Evolutionary conservation across 164 flowering plant species (phyloP).

Genomic region (Nymphaea thermarum): DNA sequence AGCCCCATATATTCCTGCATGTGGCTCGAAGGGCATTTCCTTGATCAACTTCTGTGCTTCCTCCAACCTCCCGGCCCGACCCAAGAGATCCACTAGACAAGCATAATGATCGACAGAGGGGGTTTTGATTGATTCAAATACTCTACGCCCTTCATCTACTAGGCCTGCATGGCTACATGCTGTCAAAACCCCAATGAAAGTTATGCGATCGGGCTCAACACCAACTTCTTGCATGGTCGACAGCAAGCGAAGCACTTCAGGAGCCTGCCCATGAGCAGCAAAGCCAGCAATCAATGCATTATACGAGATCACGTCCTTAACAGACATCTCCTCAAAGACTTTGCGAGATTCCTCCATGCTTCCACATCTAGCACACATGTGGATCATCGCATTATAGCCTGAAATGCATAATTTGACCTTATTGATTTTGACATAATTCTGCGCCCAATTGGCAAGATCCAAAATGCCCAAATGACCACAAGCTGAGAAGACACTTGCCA

Average conservation of each 20-base stretch:
- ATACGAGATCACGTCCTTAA: conserved; percentile 51
- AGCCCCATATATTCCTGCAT: conserved; percentile 10
- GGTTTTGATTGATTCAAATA: conserved; percentile 33
- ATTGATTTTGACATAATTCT: conserved; percentile 16
- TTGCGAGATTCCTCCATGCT: conserved; percentile 40
- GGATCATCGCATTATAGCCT: conserved; percentile 51
- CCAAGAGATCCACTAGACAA: conserved; percentile 62
- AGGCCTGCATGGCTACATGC: conserved; percentile 77
- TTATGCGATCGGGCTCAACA: conserved; percentile 45
- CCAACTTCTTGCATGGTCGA: conserved; percentile 37
- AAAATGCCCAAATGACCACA: conserved; percentile 72
- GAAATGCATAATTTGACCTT: conserved; percentile 31
- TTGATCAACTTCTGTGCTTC: conserved; percentile 36
- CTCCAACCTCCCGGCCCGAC: conserved; percentile 51
- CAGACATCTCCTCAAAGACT: conserved; percentile 34
- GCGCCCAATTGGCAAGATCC: conserved; percentile 41
- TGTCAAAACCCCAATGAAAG: conserved; percentile 52
- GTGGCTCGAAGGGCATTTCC: conserved; percentile 39
- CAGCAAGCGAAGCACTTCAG: conserved; percentile 27
- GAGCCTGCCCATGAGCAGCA: conserved; percentile 56
- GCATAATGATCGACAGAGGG: conserved; percentile 71
- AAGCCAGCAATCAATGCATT: conserved; percentile 59
- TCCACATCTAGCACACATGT: conserved; percentile 78
- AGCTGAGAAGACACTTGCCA: conserved; percentile 62
- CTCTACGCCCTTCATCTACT: conserved; percentile 35